Evolutionary conservation across 2,329 filamentous ascomycete species (phyloP), one percentile per base, ranked within the genome.

Genomic region (Colletotrichum agaves): DNA sequence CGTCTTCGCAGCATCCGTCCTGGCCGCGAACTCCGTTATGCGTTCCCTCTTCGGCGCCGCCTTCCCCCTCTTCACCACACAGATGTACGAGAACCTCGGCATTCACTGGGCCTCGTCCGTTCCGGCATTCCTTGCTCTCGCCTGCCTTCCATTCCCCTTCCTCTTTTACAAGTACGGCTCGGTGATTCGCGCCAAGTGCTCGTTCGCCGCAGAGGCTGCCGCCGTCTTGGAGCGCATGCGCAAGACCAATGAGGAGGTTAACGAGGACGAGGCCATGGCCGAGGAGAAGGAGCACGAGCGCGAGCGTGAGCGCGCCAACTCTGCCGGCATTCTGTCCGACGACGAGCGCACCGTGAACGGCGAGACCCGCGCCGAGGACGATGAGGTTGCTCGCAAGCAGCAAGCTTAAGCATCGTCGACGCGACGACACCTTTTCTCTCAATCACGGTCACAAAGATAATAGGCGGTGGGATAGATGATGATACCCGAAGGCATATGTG

Each of bases 81-180:
- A 81, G 69, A 87, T 88, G 84, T 88, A 87, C 74, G 39, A 80
- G 3, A 79, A 83, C 62, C 82, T 91, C 2, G 91, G 92, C 53
- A 89, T 91, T 63, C 91, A 94, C 79, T 94, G 92, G 92, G 92
- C 91, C 1, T 88, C 85, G 37, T 88, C 87, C 0, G 81, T 95
- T 13, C 92, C 91, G 0, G 93, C 89, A 0, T 94, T 95, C 79
- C 81, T 95, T 3, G 87, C 91, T 0, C 76, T 94, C 3, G 85
- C 84, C 11, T 94, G 91, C 77, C 81, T 93, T 17, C 91, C 92
- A 0, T 90, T 92, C 74, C 92, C 92, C 0, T 91, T 92, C 77
- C 76, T 95, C 15, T 93, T 95, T 78, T 92, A 92, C 80, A 89
- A 86, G 72, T 93, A 93, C 75, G 87, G 87, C 21, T 78, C 78